These are phyloP conservation scores for Punctularia strigosozonata DNA, from an alignment of 768 basidiomycete species.

Conservation along the genomic window DNA sequence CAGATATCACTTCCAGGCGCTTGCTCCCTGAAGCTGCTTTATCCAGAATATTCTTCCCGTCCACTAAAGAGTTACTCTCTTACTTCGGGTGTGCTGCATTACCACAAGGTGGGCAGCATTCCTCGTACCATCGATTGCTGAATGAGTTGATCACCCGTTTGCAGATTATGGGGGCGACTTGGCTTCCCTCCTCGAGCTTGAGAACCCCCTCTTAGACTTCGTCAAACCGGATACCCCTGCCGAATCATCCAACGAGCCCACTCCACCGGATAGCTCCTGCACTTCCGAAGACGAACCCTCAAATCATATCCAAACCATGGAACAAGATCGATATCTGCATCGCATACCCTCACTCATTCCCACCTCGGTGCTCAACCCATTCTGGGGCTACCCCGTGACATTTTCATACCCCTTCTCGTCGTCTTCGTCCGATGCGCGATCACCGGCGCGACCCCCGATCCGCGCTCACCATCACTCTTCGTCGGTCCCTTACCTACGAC, in stretches of 20 bases:
- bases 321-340: conserved; percentile 2
- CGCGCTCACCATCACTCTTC: no score
- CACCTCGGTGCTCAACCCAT: conserved; percentile 57
- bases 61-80: conserved; percentile 37
- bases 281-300: not conserved
- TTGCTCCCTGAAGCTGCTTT: conserved; percentile 48
- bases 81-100: conserved; percentile 41
- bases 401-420: conserved; percentile 20
- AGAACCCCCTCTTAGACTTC: conserved; percentile 31
- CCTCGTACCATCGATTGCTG: conserved; percentile 5
- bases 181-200: conserved; percentile 35
- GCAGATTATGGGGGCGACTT: conserved; percentile 62
- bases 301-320: not conserved
- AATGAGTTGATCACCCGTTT: conserved; percentile 11
- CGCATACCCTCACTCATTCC: conserved; percentile 26
- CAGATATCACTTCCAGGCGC: conserved; percentile 31
- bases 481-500: conserved; percentile 36
- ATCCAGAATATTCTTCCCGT: conserved; percentile 56
- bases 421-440: no score
- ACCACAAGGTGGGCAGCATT: conserved; percentile 42
- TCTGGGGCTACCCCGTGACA: conserved; percentile 57
- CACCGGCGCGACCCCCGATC: no score
- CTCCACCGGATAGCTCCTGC: conserved; percentile 2
- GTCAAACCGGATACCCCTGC: conserved; percentile 2
- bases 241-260: conserved; percentile 5